Base-by-base conservation (phyloP, 345 rosid species). In the Pugionium dolabratum region DNA sequence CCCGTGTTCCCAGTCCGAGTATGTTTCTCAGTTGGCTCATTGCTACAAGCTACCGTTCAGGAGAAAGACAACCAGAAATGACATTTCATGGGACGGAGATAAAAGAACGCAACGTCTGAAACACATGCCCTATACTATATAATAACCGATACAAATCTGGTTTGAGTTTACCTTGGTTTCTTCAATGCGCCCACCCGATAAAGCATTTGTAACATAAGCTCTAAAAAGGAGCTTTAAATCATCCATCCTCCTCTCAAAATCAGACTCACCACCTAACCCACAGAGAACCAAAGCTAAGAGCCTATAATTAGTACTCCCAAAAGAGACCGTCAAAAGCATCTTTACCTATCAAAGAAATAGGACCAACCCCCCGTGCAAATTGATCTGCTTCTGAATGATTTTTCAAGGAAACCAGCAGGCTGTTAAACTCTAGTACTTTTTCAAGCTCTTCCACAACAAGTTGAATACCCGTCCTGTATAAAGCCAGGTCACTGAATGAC, bases 151-250 rank as follows among this genome's bases (percentile, higher is more conserved):
- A 53, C 41, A 53, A 61, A 33, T 35, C 29, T 62, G 41, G 48
- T 70, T 48, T 64, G 55, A 54, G 35, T 33, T 80, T 79, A 91
- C 98, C 98, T 91, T 95, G 55, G 76, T 71, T 58, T 77, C 90
- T 76, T 79, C 94, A 78, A 91, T 73, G 65, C 74, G 82, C 70
- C 99, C 98, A 78, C 79, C 66, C 11, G 94, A 87, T 74, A 95
- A 72, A 66, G 96, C 83, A 75, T 89, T 94, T 67, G 91, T 76
- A 35, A 84, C 76, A 76, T 87, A 95, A 52, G 90, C 87, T 81
- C 90, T 86, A 62, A 85, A 91, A 29, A 95, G 99, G 18, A 89
- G 95, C 84, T 89, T 91, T 79, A 95, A 82, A 69, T 91, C 96
- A 78, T 87, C 95, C 79, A 80, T 91, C 78, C 87, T 84, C 81